These are phyloP conservation scores for Primulina eburnea DNA, from an alignment of 257 asterid species.

Conservation along the genomic window DNA sequence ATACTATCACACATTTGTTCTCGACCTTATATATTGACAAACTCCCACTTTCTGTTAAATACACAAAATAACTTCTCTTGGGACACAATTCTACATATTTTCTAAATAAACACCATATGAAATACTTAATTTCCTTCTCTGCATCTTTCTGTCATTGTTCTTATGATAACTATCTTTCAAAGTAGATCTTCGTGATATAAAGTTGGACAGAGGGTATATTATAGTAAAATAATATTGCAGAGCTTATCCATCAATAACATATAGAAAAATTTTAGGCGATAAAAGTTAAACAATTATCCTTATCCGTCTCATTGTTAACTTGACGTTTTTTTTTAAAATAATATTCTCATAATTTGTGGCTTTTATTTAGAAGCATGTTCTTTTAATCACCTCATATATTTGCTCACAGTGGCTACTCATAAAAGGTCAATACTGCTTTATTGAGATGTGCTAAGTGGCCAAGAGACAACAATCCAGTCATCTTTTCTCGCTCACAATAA, in stretches of 20 bases:
- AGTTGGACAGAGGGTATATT: not conserved
- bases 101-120: too few species aligned
- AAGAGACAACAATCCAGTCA: not conserved
- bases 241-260: too few species aligned
- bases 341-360: not conserved
- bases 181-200: too few species aligned
- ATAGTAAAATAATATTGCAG: not conserved
- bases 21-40: not conserved
- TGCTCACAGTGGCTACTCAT: not conserved
- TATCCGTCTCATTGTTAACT: not conserved
- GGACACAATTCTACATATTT: too few species aligned
- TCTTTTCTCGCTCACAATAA: not conserved
- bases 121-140: not conserved
- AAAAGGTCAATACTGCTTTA: too few species aligned
- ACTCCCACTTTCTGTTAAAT: too few species aligned
- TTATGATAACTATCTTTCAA: too few species aligned
- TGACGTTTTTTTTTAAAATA: not conserved
- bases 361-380: not conserved
- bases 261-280: not conserved
- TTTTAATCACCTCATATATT: not conserved
- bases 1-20: not conserved
- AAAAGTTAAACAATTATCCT: not conserved
- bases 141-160: not conserved
- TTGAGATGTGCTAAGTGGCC: not conserved
- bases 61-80: too few species aligned